Evolutionary conservation across 768 basidiomycete species (phyloP).

Genomic region (Pisolithus orientalis): DNA sequence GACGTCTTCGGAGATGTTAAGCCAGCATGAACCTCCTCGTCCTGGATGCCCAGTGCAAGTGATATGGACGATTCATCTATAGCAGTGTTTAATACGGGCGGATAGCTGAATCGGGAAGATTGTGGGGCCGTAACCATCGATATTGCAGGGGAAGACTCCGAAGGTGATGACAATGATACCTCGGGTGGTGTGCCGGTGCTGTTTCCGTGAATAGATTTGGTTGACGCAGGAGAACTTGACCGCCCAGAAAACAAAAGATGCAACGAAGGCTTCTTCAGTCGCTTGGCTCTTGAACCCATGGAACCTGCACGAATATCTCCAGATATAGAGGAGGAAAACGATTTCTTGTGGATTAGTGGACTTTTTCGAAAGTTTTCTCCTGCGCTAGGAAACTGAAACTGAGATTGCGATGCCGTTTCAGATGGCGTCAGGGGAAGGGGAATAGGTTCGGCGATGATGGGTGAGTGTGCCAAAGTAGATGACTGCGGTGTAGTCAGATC

Average conservation of each 20-base stretch:
- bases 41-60: slow-evolving; percentile 23
- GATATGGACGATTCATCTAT: slow-evolving; percentile 53
- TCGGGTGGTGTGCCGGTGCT: slow-evolving; percentile 10
- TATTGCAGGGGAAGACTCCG: slow-evolving; percentile 27
- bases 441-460: slow-evolving; percentile 25
- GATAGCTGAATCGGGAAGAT: slow-evolving; percentile 39
- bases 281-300: slow-evolving; percentile 26
- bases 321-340: slow-evolving; percentile 26
- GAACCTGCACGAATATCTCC: slow-evolving; percentile 33
- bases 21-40: slow-evolving; percentile 16
- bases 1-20: slow-evolving; percentile 14
- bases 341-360: slow-evolving; percentile 31
- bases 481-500: slow-evolving; percentile 22
- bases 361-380: slow-evolving; percentile 25
- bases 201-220: slow-evolving; percentile 11
- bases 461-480: slow-evolving; percentile 20
- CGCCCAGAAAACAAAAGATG: slow-evolving; percentile 64
- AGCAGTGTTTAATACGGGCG: slow-evolving; percentile 54
- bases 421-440: slow-evolving; percentile 18
- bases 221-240: slow-evolving; percentile 43
- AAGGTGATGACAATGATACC: slow-evolving; percentile 18
- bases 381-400: slow-evolving; percentile 43
- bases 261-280: slow-evolving; percentile 62
- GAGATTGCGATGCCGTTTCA: slow-evolving; percentile 12
- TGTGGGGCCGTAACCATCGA: slow-evolving; percentile 57